These are phyloP conservation scores for Raphanus hybrid DNA, from an alignment of 441 rosid species.

Conservation along the genomic window DNA sequence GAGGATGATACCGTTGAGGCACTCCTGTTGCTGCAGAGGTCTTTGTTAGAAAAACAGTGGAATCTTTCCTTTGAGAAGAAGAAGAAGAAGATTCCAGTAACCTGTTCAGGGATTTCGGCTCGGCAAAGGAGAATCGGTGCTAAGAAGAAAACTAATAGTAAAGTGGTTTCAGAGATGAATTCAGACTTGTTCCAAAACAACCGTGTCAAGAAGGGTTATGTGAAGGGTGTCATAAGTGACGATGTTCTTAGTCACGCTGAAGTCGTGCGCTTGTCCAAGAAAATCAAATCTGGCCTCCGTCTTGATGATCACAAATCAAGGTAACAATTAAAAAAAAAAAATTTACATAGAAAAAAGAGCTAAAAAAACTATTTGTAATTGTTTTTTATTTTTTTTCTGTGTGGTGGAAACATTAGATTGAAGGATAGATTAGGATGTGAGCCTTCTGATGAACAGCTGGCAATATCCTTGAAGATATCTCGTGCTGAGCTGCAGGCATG, in stretches of 20 bases:
- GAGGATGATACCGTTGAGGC: slow-evolving; percentile 68
- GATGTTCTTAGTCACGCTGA: slow-evolving; percentile 77
- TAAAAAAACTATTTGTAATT: neutral
- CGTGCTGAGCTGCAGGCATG: slow-evolving; percentile 69
- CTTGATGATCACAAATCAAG: slow-evolving; percentile 81
- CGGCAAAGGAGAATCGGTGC: slow-evolving; percentile 70
- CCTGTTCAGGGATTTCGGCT: slow-evolving; percentile 85
- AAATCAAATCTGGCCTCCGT: slow-evolving; percentile 76
- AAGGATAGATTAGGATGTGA: slow-evolving; percentile 82
- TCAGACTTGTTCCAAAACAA: slow-evolving; percentile 55
- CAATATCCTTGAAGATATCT: slow-evolving; percentile 76
- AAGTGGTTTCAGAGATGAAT: slow-evolving; percentile 38
- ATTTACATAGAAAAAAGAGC: neutral
- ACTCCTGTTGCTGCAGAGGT: slow-evolving; percentile 83
- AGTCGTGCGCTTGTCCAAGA: slow-evolving; percentile 77
- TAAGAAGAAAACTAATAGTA: slow-evolving; percentile 52
- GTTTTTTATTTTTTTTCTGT: neutral
- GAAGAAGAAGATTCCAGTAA: slow-evolving; percentile 56
- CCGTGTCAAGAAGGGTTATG: slow-evolving; percentile 72
- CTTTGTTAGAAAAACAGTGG: slow-evolving; percentile 96
- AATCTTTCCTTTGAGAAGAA: slow-evolving; percentile 74
- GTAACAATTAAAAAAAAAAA: slow-evolving; percentile 43
- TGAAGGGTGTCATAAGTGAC: slow-evolving; percentile 74
- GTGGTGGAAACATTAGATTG: slow-evolving; percentile 54
- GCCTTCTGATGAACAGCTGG: slow-evolving; percentile 88